Conservation (phyloP, 1,284 basidiomycete species). For the Wolfiporia cocos region DNA sequence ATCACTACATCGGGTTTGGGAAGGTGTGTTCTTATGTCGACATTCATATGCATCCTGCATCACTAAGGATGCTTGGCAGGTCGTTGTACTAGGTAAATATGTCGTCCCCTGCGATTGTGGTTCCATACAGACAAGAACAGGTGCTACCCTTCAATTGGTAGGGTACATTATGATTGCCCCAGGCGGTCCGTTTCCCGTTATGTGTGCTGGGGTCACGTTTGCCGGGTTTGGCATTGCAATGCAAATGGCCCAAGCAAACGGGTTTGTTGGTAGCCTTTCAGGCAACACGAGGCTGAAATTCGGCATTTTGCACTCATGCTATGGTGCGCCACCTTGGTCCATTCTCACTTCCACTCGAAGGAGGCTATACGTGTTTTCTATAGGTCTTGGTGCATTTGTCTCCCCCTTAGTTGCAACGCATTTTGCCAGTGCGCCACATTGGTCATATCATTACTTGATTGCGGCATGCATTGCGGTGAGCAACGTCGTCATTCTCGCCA, state of each 20-base stretch:
- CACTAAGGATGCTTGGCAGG: background rate
- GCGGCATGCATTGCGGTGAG: constrained; percentile 49
- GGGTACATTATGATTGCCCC: constrained; percentile 2
- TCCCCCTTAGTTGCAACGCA: constrained; percentile 65
- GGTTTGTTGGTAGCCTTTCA: constrained; percentile 20
- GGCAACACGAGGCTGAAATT: constrained; percentile 25
- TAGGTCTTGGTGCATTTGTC: constrained; percentile 63
- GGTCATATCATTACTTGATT: constrained; percentile 58
- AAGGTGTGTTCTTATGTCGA: constrained; percentile 31
- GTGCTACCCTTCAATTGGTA: constrained; percentile 1
- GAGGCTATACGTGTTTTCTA: background rate
- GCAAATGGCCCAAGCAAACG: constrained; percentile 25
- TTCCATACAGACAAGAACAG: background rate
- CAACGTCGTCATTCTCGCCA: constrained; percentile 37
- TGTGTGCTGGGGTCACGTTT: constrained; percentile 15
- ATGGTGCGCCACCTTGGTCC: constrained; percentile 7
- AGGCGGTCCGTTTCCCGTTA: constrained; percentile 31
- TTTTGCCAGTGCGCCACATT: constrained; percentile 44
- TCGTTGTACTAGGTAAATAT: background rate
- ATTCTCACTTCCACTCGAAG: background rate
- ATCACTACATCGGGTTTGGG: constrained; percentile 53
- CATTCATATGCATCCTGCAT: background rate
- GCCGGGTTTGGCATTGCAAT: constrained; percentile 16
- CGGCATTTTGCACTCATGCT: constrained; percentile 31
- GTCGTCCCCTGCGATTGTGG: background rate